Evolutionary conservation across 306 rosid genomes (phyloP).

Genomic region (Quercus bicolor): DNA sequence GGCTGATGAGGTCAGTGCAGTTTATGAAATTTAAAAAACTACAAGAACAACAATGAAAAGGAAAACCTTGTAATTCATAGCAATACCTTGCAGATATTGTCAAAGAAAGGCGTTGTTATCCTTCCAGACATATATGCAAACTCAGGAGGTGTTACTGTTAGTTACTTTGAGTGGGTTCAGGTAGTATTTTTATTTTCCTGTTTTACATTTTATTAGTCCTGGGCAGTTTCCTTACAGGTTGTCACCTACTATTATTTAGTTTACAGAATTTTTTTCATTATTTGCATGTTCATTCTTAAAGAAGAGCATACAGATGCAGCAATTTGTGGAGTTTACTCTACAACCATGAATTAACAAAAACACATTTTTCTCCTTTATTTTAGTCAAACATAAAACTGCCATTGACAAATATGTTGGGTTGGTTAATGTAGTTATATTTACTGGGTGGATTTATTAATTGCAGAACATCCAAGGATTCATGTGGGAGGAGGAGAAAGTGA

Average conservation of each 20-base stretch:
- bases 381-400: not conserved
- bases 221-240: not conserved
- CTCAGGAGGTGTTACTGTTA: constrained; percentile 96
- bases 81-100: constrained; percentile 53
- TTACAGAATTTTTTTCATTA: not conserved
- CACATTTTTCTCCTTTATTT: too few species aligned
- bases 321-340: too few species aligned
- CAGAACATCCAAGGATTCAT: constrained; percentile 97
- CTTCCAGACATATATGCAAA: constrained; percentile 97
- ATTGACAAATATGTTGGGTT: not conserved
- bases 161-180: constrained; percentile 99
- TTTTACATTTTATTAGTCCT: not conserved
- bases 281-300: too few species aligned
- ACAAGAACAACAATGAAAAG: not conserved
- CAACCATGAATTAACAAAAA: too few species aligned
- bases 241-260: not conserved
- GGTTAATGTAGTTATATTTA: not conserved
- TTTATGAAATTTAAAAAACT: not conserved
- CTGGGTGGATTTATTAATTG: not conserved
- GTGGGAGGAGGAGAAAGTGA: constrained; percentile 94
- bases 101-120: constrained; percentile 72
- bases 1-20: constrained; percentile 72
- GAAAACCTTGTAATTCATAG: not conserved
- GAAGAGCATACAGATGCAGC: too few species aligned
- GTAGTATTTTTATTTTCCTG: constrained; percentile 28